Conservation (phyloP, 345 rosid genomes). For the Sonneratia alba region DNA sequence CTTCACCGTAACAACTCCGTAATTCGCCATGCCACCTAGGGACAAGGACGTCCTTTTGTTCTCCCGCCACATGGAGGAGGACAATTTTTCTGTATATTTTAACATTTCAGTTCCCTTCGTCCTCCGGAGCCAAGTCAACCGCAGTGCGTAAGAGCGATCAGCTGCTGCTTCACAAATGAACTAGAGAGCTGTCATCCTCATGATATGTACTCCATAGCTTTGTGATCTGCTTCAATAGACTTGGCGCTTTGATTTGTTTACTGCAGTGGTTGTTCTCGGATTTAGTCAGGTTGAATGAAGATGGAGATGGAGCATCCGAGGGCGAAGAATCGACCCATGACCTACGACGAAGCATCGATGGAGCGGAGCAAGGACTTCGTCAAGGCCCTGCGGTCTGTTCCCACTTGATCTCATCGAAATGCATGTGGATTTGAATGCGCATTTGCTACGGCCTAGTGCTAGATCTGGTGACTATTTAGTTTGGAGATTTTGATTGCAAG, state of each 20-base stretch:
- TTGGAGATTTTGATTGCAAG: too few relatives aligned
- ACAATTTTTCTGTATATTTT: too few relatives aligned
- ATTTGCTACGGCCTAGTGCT: neutral
- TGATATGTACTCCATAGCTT: too few relatives aligned
- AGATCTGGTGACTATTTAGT: slow-evolving; percentile 12
- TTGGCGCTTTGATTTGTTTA: neutral
- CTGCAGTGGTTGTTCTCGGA: slow-evolving; percentile 3
- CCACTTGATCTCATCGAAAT: neutral
- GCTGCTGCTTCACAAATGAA: too few relatives aligned
- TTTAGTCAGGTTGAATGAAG: neutral
- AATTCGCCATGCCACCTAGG: too few relatives aligned
- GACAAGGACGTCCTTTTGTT: too few relatives aligned
- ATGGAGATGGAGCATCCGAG: slow-evolving; percentile 28
- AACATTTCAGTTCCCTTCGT: too few relatives aligned
- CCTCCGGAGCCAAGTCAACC: too few relatives aligned
- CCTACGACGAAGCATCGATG: slow-evolving; percentile 89
- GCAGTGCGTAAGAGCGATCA: too few relatives aligned
- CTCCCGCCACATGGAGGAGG: too few relatives aligned
- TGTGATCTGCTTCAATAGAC: neutral
- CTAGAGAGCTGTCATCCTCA: too few relatives aligned
- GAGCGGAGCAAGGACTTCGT: slow-evolving; percentile 91
- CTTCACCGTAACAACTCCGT: too few relatives aligned
- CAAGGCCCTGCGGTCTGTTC: slow-evolving; percentile 69
- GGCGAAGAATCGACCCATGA: slow-evolving; percentile 47
- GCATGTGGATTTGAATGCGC: neutral